Conservation (phyloP, 208 protist genomes). For the Leishmania arabica region DNA sequence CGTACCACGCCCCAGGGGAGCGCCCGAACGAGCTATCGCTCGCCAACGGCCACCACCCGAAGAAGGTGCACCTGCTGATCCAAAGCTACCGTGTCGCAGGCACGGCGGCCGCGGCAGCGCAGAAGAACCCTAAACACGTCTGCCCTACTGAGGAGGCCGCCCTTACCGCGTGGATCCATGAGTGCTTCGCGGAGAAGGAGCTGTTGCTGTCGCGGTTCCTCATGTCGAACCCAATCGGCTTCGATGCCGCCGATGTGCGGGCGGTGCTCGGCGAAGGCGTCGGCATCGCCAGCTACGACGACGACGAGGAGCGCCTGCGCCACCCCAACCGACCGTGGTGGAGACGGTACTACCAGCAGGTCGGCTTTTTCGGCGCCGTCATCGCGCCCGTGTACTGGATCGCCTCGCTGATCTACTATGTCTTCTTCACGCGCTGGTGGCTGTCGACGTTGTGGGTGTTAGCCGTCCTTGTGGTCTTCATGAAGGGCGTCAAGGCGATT, state of each 20-base stretch:
- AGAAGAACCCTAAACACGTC: conserved; percentile 12
- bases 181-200: conserved; percentile 86
- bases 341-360: conserved; percentile 30
- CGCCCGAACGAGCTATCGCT: conserved; percentile 72
- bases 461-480: conserved; percentile 8
- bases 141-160: conserved; percentile 49
- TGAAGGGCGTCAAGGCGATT: conserved; percentile 6
- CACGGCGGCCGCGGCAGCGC: conserved; percentile 17
- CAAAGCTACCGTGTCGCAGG: conserved; percentile 40
- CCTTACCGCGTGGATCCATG: conserved; percentile 61
- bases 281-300: conserved; percentile 59
- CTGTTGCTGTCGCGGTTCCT: conserved; percentile 77
- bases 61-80: conserved; percentile 77
- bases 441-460: conserved; percentile 13
- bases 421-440: conserved; percentile 25
- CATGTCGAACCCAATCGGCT: conserved; percentile 60
- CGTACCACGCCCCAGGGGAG: conserved; percentile 49
- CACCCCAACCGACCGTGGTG: conserved; percentile 22
- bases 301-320: conserved; percentile 32
- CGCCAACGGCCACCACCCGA: conserved; percentile 69
- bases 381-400: conserved; percentile 25
- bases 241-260: conserved; percentile 56
- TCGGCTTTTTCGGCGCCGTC: conserved; percentile 19
- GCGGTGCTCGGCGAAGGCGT: conserved; percentile 55
- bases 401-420: conserved; percentile 23